These are phyloP conservation scores for Penicillium atrosanguineum DNA, from an alignment of 495 filamentous ascomycete genomes.

Conservation along the genomic window DNA sequence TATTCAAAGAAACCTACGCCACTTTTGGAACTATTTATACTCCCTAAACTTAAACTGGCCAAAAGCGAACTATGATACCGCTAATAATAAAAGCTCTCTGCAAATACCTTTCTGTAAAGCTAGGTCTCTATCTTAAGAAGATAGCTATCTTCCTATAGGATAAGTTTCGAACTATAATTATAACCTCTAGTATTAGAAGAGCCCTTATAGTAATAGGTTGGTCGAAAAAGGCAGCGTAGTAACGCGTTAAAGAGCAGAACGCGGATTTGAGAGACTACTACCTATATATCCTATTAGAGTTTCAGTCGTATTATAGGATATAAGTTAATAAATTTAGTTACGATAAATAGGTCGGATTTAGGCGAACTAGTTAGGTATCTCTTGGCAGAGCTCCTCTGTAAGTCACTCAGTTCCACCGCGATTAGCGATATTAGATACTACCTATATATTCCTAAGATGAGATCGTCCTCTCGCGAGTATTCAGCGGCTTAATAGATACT, in stretches of 20 bases:
- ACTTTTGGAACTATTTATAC: too few relatives aligned
- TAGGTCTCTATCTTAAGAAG: too few relatives aligned
- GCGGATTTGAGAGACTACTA: conserved; percentile 35
- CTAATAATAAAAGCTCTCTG: too few relatives aligned
- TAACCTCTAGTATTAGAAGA: conserved; percentile 2
- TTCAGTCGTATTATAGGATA: conserved; percentile 13
- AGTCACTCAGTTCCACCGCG: conserved; percentile 23
- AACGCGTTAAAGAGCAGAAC: conserved; percentile 26
- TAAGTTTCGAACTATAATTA: conserved; percentile 8
- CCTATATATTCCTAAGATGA: conserved; percentile 36
- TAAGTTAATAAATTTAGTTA: conserved; percentile 10
- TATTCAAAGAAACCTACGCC: too few relatives aligned
- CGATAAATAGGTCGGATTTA: conserved; percentile 23
- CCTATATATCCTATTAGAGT: conserved; percentile 28
- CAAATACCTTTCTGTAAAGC: too few relatives aligned
- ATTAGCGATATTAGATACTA: conserved; percentile 34
- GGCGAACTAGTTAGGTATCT: conserved; percentile 27
- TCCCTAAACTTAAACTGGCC: too few relatives aligned
- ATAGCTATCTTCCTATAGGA: too few relatives aligned
- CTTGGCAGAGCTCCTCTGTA: conserved; percentile 28
- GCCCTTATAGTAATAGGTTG: background rate
- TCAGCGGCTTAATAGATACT: too few relatives aligned
- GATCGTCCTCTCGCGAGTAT: too few relatives aligned
- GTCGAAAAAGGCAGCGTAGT: background rate
- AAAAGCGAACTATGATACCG: too few relatives aligned